These are phyloP conservation scores for Botrytis fragariae DNA, from an alignment of 2,329 filamentous ascomycete species.

Conservation along the genomic window DNA sequence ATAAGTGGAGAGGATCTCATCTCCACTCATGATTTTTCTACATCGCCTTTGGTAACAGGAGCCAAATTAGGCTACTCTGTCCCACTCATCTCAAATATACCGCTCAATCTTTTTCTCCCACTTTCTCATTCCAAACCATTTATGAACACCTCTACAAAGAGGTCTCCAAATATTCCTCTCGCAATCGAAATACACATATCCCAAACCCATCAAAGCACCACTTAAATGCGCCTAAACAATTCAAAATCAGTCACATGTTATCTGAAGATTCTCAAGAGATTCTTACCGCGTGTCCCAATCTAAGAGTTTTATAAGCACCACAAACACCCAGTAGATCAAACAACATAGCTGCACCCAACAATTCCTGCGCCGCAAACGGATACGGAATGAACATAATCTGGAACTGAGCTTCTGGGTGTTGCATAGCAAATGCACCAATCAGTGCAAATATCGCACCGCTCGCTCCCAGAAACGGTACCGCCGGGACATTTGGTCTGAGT, in stretches of 20 bases:
- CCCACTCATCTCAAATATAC: not conserved
- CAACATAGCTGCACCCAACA: not conserved
- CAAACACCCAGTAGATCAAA: slow-evolving; percentile 8
- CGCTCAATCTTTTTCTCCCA: not conserved
- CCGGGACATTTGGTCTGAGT: not conserved
- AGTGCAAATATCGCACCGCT: not conserved
- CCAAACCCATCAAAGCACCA: slow-evolving; percentile 7
- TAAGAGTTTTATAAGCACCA: not conserved
- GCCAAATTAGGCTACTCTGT: no score
- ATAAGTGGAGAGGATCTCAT: not conserved
- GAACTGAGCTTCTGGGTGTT: not conserved
- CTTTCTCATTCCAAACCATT: not conserved
- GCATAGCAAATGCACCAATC: not conserved
- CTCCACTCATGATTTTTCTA: not conserved
- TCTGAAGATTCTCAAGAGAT: not conserved
- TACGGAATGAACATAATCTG: slow-evolving; percentile 11
- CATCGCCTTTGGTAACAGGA: not conserved
- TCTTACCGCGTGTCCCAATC: slow-evolving; percentile 11
- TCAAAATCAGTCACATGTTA: not conserved
- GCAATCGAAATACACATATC: slow-evolving; percentile 13
- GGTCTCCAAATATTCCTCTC: slow-evolving; percentile 9
- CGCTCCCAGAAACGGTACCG: slow-evolving; percentile 7
- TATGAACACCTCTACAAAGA: slow-evolving; percentile 9
- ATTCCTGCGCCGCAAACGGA: not conserved
- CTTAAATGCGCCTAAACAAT: slow-evolving; percentile 12